Base-by-base conservation (phyloP, 495 filamentous ascomycete species). In the Podospora anserina region DNA sequence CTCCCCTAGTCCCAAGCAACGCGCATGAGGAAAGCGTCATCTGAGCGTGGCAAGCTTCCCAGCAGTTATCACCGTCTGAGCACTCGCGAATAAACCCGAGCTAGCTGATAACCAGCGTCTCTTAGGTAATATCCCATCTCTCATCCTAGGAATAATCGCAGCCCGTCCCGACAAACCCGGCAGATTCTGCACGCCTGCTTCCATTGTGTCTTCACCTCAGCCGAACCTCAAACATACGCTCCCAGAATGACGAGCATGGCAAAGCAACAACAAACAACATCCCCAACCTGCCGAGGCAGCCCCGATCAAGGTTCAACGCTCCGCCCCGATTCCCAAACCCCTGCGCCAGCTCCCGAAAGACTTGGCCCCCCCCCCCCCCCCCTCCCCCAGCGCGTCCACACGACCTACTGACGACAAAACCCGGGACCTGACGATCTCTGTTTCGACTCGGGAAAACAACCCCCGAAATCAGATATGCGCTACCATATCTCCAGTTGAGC, bases 21-120 rank as follows among this genome's bases (percentile, higher is more conserved):
- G 23, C 30, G 39, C 15, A 18, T 11, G 39, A 18, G n/a, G 26
- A 58, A 58, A 58, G n/a, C 55, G n/a, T 58, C 55, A 20, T 58
- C 55, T 58, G 55, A 58, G 55, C 55, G 55, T 58, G 55, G 55
- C 55, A 58, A 58, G 39, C 39, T 13, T 18, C 2, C 39, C 39
- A 49, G 15, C 9, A 49, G 13, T 49, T 18, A 6, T 13, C 13
- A 13, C 39, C 13, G 39, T 49, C 39, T 16, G 18, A 49, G 39
- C 7, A 13, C 30, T 13, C 13, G 9, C 5, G 39, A 49, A 18
- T 2, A 6, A 11, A 13, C 9, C 39, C 39, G 9, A 39, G 34
- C 23, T 23, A 23, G 23, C 1, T 23, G 0, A 23, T 23, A 23
- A 1, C 23, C 23, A 23, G 23, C 23, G 23, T 23, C 23, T 32